Evolutionary conservation across 2,329 filamentous ascomycete species (phyloP), one percentile per base, ranked within the genome.

Genomic region (Neonectria punicea): DNA sequence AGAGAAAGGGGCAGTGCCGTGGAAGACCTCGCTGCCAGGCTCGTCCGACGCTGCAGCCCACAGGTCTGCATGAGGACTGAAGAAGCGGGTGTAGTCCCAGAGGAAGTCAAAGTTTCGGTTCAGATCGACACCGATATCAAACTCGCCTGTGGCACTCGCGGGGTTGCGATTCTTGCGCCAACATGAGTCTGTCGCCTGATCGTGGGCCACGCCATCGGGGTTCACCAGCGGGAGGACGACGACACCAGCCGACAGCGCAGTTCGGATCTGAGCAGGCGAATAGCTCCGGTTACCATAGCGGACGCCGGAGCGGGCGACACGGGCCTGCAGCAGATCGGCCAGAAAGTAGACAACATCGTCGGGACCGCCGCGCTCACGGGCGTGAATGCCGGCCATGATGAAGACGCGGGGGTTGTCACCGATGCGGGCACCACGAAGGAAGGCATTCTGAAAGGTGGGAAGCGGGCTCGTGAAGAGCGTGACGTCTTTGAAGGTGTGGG

Each of bases 51-150:
- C 74, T 2, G 83, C 81, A 2, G 79, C 77, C 20, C 73, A 53
- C 43, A 77, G 70, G 32, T 79, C 74, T 32, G 82, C 84, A 6
- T 68, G 70, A 0, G 75, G 63, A 36, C 78, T 78, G 73, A 85
- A 87, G 53, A 79, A 75, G 59, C 77, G 77, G 34, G 72, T 77
- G 70, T 83, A 85, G 76, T 89, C 82, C 84, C 86, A 89, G 8
- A 87, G 73, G 74, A 86, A 85, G 73, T 87, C 85, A 69, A 87
- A 87, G 78, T 87, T 88, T 57, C 86, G 81, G 75, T 87, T 87
- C 54, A 87, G 76, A 68, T 88, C 86, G 34, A 87, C 78, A 18
- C 85, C 85, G 28, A 84, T 61, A 10, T 77, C 76, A 28, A 65
- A 63, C 4, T 78, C 74, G 1, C 75, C 70, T 0, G 68, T 75